Evolutionary conservation across 2,329 filamentous ascomycete species (phyloP), one percentile per base, ranked within the genome.

Genomic region (Xylariales sp.): DNA sequence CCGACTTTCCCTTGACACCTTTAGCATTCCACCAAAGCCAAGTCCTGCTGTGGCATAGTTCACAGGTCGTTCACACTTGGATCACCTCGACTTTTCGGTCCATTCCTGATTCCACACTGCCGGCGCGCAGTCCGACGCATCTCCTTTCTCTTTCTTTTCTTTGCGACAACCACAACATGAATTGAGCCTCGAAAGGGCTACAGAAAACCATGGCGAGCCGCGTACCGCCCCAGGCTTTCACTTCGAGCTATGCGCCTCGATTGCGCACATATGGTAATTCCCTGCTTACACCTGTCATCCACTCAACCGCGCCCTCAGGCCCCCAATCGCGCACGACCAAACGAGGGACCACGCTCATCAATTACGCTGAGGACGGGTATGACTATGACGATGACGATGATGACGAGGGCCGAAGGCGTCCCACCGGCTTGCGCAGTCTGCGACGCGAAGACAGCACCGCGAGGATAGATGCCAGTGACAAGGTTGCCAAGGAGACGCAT

Each of bases 311-410:
- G 43, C 75, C 79, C n/a, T 64, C 78, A 3, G 82, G 80, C 18
- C 78, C 84, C 28, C 69, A 78, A 45, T 76, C 87, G 54, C 81
- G 91, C 60, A 95, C 87, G n/a, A 97, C 93, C 7, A 97, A 98
- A 71, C 85, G 93, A 64, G 93, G 93, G 44, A 97, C 93, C 2
- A 93, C 88, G 24, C 87, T 91, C 49, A 93, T 97, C 66, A 98
- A 96, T 68, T 98, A 98, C 60, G 91, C 93, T 18, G 93, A 98
- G 61, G 91, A 97, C 61, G 90, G 90, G 34, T 95, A 84, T 58
- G 91, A 96, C 51, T 89, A 91, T 56, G 64, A 78, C 43, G 78
- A 81, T 27, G 78, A 83, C 42, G 86, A 88, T 48, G 83, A 86
- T 37, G 85, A 88, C 48, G n/a, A n/a, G n/a, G 84, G 88, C 42